Evolutionary conservation across 2,329 filamentous ascomycete species (phyloP).

Genomic region (Claviceps sorghi): DNA sequence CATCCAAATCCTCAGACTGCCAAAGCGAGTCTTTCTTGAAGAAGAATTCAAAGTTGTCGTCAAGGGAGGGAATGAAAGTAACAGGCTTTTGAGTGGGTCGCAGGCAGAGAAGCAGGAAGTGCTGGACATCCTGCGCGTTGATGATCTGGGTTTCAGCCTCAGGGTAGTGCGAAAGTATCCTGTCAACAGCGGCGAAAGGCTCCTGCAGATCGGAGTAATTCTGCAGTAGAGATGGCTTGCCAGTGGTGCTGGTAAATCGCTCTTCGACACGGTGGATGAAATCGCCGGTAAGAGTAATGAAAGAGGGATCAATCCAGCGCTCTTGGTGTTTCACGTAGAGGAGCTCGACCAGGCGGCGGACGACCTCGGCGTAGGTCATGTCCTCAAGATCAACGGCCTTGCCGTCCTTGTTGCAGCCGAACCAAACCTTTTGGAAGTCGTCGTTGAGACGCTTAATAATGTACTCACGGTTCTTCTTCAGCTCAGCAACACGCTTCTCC

Average conservation of each 20-base stretch:
- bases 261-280: conserved; percentile 96
- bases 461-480: conserved; percentile 77
- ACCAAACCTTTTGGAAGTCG: conserved; percentile 96
- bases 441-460: conserved; percentile 94
- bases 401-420: conserved; percentile 69
- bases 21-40: conserved; percentile 99
- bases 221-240: conserved; percentile 71
- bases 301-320: conserved; percentile 81
- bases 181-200: conserved; percentile 64
- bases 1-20: conserved; percentile 96
- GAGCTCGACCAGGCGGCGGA: conserved; percentile 74
- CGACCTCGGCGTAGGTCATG: conserved; percentile 87
- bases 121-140: conserved; percentile 94
- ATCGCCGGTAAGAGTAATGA: conserved; percentile 72
- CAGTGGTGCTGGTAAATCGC: conserved; percentile 64
- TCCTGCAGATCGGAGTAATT: conserved; percentile 77
- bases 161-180: conserved; percentile 69
- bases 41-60: conserved; percentile 96
- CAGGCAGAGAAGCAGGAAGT: conserved; percentile 88
- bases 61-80: conserved; percentile 87
- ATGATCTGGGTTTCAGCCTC: conserved; percentile 83
- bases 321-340: conserved; percentile 85
- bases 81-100: conserved; percentile 89
- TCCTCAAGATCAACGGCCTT: conserved; percentile 79
- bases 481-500: conserved; percentile 75